Evolutionary conservation across 805 yeast genomes (phyloP), one percentile per base, ranked within the genome.

Genomic region (Wickerhamomyces subpelliculosus): DNA sequence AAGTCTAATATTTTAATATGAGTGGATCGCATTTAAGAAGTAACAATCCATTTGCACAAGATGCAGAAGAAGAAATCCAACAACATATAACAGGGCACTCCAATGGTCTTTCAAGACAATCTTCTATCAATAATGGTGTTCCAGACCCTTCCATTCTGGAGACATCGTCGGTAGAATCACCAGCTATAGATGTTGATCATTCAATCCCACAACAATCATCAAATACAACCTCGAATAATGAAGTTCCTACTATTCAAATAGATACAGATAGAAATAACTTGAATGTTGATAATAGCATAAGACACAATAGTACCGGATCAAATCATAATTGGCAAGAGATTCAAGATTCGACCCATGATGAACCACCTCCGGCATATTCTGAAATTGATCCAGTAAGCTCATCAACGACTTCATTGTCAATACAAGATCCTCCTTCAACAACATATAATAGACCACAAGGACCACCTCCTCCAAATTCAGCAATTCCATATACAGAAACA

Each of bases 291-390:
- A 3, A 20, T 26, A 24, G 30, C 28, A 8, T 23, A 32, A 11
- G 11, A 27, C 29, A 27, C 19, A 5, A 13, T 49, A 25, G 35
- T 14, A 17, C 41, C 20, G 4, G n/a, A n/a, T n/a, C n/a, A n/a
- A n/a, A n/a, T n/a, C n/a, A n/a, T n/a, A n/a, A n/a, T n/a, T 24
- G 12, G 32, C 14, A 26, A 13, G 32, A 48, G 48, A 34, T 47
- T 47, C 39, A 35, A 1, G 44, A 32, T 9, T 26, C 44, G 0
- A 22, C 19, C 4, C 19, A 24, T 5, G 44, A 39, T 18, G 62
- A 54, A 29, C 60, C 58, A 5, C 69, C 69, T 3, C 70, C 70
- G 2, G 57, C 55, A 7, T 65, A 65, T 40, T 49, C 64, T 1
- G 64, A 57, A 33, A 45, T 58, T 19, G 56, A 60, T 9, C 48